Conservation (phyloP, 176 grass and related monocot genomes). For the Juncus inflexus region DNA sequence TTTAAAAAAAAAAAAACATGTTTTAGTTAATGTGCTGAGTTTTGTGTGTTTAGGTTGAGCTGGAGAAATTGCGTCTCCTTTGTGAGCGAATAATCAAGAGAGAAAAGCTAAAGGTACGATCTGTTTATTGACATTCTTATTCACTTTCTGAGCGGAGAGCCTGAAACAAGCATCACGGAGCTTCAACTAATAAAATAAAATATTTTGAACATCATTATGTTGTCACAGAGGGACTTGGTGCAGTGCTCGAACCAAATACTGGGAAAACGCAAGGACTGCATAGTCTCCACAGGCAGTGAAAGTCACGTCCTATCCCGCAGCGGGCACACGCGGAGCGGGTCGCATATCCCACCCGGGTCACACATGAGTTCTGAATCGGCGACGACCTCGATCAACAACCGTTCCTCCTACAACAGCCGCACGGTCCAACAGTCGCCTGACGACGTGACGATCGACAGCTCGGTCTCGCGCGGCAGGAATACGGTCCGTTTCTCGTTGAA, state of each 20-base stretch:
- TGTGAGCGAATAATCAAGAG: conserved; percentile 97
- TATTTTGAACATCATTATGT: conserved; percentile 27
- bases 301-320: conserved; percentile 20
- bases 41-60: conserved; percentile 55
- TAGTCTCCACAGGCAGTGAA: conserved; percentile 42
- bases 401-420: conserved; percentile 65
- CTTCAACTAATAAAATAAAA: conserved; percentile 7
- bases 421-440: conserved; percentile 72
- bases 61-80: conserved; percentile 93
- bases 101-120: conserved; percentile 87
- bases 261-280: conserved; percentile 61
- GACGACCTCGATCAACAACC: conserved; percentile 95
- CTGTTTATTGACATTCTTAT: conserved; percentile 9
- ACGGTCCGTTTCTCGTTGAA: conserved; percentile 55
- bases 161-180: neutral
- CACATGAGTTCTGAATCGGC: conserved; percentile 87
- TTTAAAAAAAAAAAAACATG: too few species aligned
- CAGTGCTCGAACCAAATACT: conserved; percentile 90
- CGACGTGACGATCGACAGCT: conserved; percentile 89
- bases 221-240: conserved; percentile 60
- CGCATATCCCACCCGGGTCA: conserved; percentile 42
- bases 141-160: conserved; percentile 18
- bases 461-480: conserved; percentile 63
- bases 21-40: conserved; percentile 14
- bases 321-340: conserved; percentile 24